Evolutionary conservation across 164 flowering plant genomes (phyloP).

Genomic region (Vitis rotundifolia): DNA sequence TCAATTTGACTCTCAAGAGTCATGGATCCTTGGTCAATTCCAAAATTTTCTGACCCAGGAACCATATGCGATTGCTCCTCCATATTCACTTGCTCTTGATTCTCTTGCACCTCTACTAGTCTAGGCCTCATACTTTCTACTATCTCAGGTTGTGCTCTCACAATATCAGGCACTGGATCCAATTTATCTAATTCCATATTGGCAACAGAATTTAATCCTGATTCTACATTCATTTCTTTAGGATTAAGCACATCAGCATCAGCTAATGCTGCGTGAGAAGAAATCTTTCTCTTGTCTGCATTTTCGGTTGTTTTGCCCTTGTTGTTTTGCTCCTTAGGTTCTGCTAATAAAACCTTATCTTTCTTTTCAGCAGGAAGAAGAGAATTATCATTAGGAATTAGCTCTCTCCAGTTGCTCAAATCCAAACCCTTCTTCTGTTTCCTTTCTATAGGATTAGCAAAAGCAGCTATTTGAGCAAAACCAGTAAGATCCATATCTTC

Average conservation of each 20-base stretch:
- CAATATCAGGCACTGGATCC: constrained; percentile 8
- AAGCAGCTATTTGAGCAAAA: constrained; percentile 31
- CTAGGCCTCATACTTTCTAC: constrained; percentile 4
- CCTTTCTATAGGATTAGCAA: constrained; percentile 66
- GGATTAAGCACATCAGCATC: constrained; percentile 2
- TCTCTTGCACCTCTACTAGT: not conserved
- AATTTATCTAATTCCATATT: constrained; percentile 20
- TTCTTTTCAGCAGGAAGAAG: constrained; percentile 10
- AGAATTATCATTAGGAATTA: constrained; percentile 23
- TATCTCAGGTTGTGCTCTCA: not conserved
- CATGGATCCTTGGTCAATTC: constrained; percentile 20
- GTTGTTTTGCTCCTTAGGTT: constrained; percentile 10
- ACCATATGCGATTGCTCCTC: not conserved
- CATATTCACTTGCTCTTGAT: not conserved
- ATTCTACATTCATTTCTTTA: constrained; percentile 11
- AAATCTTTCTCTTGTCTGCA: constrained; percentile 3
- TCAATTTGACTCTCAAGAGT: constrained; percentile 76
- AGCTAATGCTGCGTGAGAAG: not conserved
- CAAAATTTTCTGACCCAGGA: constrained; percentile 7
- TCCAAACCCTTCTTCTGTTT: constrained; percentile 64
- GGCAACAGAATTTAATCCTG: constrained; percentile 5
- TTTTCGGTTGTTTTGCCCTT: constrained; percentile 13
- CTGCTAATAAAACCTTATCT: not conserved
- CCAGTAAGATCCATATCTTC: constrained; percentile 33
- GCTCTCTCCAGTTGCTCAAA: constrained; percentile 67